Evolutionary conservation across 352 stramenopile species (phyloP).

Genomic region (Globisporangium alternatum): DNA sequence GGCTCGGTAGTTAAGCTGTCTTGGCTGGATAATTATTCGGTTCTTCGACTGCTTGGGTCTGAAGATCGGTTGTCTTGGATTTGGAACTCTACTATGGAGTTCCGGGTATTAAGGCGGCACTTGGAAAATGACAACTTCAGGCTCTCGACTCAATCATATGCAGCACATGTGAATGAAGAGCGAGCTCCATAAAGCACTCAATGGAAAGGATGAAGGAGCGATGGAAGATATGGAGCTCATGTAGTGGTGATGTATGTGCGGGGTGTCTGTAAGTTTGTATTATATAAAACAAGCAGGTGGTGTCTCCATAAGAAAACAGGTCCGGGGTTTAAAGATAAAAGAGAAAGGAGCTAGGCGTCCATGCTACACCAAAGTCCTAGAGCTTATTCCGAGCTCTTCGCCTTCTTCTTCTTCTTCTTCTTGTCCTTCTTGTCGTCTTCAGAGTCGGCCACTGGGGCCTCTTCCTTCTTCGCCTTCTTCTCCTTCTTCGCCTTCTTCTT

Average conservation of each 20-base stretch:
- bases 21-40: background rate
- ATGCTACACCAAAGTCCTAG: slow-evolving; percentile 13
- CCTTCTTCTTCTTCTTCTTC: slow-evolving; percentile 40
- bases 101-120: background rate
- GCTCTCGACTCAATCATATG: no score
- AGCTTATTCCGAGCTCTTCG: slow-evolving; percentile 21
- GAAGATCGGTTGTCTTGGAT: background rate
- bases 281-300: slow-evolving; percentile 22
- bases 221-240: background rate
- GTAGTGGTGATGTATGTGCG: background rate
- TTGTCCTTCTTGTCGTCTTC: slow-evolving; percentile 44
- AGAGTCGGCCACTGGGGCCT: slow-evolving; percentile 27
- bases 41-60: background rate
- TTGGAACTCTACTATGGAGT: background rate
- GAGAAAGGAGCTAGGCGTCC: background rate
- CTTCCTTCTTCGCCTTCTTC: slow-evolving; percentile 58
- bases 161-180: no score
- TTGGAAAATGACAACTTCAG: background rate
- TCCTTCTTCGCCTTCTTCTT: slow-evolving; percentile 53
- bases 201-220: background rate
- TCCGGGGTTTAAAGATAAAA: slow-evolving; percentile 11
- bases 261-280: slow-evolving; percentile 12
- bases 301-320: background rate
- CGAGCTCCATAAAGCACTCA: background rate
- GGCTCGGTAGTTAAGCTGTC: background rate